These are phyloP conservation scores for Leccinum longicurvipes DNA, from an alignment of 768 basidiomycete species.

Conservation along the genomic window DNA sequence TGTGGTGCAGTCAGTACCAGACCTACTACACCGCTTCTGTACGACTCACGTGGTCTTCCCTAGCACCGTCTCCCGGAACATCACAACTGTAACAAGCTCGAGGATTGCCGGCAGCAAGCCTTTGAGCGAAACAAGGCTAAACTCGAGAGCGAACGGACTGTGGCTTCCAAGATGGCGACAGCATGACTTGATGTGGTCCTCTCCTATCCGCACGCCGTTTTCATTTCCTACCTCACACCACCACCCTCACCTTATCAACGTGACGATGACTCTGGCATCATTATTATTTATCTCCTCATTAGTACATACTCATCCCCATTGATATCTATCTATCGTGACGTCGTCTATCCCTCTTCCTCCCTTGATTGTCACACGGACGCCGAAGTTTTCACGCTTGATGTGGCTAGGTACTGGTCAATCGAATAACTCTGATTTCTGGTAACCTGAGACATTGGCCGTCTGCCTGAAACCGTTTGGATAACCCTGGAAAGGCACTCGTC, in stretches of 20 bases:
- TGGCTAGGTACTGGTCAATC: slow-evolving; percentile 20
- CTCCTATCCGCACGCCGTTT: slow-evolving; percentile 7
- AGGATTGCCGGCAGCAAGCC: slow-evolving; percentile 83
- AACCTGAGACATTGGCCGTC: background rate
- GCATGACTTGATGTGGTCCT: slow-evolving; percentile 41
- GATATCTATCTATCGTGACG: slow-evolving; percentile 11
- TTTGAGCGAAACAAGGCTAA: slow-evolving; percentile 86
- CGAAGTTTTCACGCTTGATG: background rate
- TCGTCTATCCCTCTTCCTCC: slow-evolving; percentile 11
- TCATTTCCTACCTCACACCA: background rate
- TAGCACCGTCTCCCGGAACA: slow-evolving; percentile 90
- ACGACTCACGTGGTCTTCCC: slow-evolving; percentile 14
- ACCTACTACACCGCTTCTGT: background rate
- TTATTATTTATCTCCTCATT: slow-evolving; percentile 27
- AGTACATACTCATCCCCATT: slow-evolving; percentile 13
- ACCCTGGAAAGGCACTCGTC: background rate
- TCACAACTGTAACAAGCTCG: slow-evolving; percentile 78
- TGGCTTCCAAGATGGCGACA: slow-evolving; percentile 81
- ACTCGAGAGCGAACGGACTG: slow-evolving; percentile 85
- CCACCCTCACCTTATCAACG: slow-evolving; percentile 16
- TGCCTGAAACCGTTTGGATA: background rate
- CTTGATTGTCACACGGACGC: slow-evolving; percentile 12
- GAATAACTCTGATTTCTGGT: background rate
- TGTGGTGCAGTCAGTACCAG: slow-evolving; percentile 62
- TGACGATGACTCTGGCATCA: slow-evolving; percentile 20